Conservation (phyloP, 2,329 filamentous ascomycete genomes). For the Fusarium sp. region DNA sequence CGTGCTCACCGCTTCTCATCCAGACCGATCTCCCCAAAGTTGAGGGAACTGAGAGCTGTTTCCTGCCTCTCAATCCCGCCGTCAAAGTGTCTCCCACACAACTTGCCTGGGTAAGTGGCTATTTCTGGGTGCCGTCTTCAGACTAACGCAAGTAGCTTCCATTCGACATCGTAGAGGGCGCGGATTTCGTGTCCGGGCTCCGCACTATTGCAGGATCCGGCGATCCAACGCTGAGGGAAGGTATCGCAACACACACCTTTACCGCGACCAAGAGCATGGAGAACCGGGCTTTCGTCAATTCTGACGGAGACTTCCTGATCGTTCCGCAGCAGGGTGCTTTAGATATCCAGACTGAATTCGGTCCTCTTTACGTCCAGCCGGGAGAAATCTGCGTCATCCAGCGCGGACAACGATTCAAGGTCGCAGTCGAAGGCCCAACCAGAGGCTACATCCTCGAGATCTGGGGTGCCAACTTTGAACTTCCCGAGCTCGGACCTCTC, state of each 20-base stretch:
- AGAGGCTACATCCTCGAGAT: conserved; percentile 79
- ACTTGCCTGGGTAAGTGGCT: conserved; percentile 41
- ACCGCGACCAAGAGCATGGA: conserved; percentile 64
- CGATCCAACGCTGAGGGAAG: conserved; percentile 64
- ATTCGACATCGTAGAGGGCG: conserved; percentile 59
- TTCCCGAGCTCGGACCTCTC: conserved; percentile 78
- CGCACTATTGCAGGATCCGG: conserved; percentile 66
- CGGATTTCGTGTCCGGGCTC: conserved; percentile 55
- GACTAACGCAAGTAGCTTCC: conserved; percentile 32
- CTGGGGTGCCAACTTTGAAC: conserved; percentile 75
- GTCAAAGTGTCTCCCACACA: conserved; percentile 46
- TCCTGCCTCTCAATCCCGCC: conserved; percentile 42
- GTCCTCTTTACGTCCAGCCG: conserved; percentile 74
- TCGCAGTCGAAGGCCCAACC: conserved; percentile 66
- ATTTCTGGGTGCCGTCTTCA: fast-evolving
- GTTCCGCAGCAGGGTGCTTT: conserved; percentile 76
- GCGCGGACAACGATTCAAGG: conserved; percentile 69
- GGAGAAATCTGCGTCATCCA: conserved; percentile 79
- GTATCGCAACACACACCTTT: conserved; percentile 66
- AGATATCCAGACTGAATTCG: conserved; percentile 79
- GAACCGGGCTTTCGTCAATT: conserved; percentile 65
- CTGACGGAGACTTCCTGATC: conserved; percentile 78
- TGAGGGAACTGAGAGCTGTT: conserved; percentile 47
- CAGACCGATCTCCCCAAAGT: conserved; percentile 44
- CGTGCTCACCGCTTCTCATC: not conserved